phyloP scores from a whole-genome alignment of 2,329 filamentous ascomycete genomes.

The Diaporthe caulivora region DNA sequence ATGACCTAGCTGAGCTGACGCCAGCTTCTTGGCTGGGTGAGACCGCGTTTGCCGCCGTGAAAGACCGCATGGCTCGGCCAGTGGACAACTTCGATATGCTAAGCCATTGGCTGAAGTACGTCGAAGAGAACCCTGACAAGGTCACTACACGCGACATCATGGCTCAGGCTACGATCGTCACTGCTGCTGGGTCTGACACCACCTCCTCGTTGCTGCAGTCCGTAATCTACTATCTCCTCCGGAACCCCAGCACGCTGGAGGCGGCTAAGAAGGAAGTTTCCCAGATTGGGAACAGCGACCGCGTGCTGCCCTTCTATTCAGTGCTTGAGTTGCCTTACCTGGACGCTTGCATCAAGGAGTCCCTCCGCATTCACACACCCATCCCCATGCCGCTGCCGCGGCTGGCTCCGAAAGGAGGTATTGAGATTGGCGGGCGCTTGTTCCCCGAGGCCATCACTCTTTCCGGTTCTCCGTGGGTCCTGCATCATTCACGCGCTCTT shows the following conservation, averaged over 20 bases:
- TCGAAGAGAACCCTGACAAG: slow-evolving; percentile 9
- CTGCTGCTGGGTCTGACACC: slow-evolving; percentile 20
- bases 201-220: slow-evolving; percentile 5
- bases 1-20: slow-evolving; percentile 24
- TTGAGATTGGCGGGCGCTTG: slow-evolving; percentile 44
- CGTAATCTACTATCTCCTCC: slow-evolving; percentile 19
- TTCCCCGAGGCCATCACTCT: slow-evolving; percentile 47
- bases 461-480: slow-evolving; percentile 44
- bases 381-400: slow-evolving; percentile 30
- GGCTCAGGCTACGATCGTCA: slow-evolving; percentile 1
- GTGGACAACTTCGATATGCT: slow-evolving; percentile 9
- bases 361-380: slow-evolving; percentile 33
- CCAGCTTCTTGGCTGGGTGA: slow-evolving; percentile 4
- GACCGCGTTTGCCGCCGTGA: neutral
- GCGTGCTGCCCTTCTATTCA: neutral
- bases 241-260: slow-evolving; percentile 1
- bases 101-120: neutral
- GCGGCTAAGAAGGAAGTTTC: neutral
- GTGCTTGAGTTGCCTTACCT: slow-evolving; percentile 23
- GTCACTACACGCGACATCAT: neutral
- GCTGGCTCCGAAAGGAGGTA: slow-evolving; percentile 41
- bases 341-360: slow-evolving; percentile 21
- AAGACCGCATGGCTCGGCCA: neutral
- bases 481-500: slow-evolving; percentile 45
- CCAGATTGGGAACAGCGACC: neutral